Base-by-base conservation (phyloP, 2,329 filamentous ascomycete species). In the Calonectria henricotiae region DNA sequence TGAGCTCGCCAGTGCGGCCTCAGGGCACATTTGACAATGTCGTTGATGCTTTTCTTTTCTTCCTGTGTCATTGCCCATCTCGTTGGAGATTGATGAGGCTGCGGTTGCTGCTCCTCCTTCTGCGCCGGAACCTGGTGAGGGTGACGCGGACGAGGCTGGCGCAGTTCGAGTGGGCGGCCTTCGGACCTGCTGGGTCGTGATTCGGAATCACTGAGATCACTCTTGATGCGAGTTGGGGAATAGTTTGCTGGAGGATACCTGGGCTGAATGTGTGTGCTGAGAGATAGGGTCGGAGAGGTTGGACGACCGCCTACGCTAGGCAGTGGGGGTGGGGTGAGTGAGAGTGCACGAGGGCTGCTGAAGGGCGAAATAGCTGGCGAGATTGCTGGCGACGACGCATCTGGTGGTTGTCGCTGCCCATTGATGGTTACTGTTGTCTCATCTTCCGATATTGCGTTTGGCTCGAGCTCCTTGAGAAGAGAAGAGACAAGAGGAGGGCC, bases 1-100 rank as follows among this genome's bases (percentile, higher is more conserved):
- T 93, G 92, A 47, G 92, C 92, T 72, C 91, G 89, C 86, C 96
- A 98, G 74, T 94, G 89, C 37, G 95, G 94, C 75, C 94, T 93
- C 49, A 99, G 86, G 6, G 93, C 94, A 47, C 88, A 86, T 73
- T 94, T 93, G 75, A 98, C 96, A 83, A 98, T 94, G 75, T 91
- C 92, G 80, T 95, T 96, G 73, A 99, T 93, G 78, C 91, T 94
- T 75, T 94, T 91, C 82, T 99, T 99, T 73, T 94, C 93, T 73
- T 94, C 92, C 27, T 94, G 90, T 0, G 95, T 93, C 77, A 98
- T 89, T 12, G 81, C 78, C 51, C 86, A 80, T 39, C 92, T 90
- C 2, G 87, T 88, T 8, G 93, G 93, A n/a, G 93, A 95, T 1
- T 86, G 86, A 23, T 64, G 63, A 41, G 37, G 62, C 37, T 47